phyloP scores from a whole-genome alignment of 768 basidiomycete species.

The Gautieria morchelliformis region DNA sequence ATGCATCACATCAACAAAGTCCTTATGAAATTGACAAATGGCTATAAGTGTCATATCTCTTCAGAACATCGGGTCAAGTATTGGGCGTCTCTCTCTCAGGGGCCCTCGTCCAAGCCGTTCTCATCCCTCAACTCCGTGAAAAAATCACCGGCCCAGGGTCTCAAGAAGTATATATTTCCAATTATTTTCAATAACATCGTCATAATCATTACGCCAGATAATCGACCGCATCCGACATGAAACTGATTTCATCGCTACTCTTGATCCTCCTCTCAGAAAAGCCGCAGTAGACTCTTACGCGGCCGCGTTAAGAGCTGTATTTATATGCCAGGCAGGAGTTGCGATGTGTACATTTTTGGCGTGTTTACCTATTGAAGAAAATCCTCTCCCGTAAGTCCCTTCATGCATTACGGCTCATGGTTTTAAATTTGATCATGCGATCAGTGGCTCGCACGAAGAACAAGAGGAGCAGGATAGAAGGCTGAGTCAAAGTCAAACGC shows the following conservation, averaged over 20 bases:
- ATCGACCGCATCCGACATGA: conserved; percentile 54
- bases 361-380: conserved; percentile 70
- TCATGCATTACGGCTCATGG: too few relatives aligned
- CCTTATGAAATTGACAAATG: neutral
- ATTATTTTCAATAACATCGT: too few relatives aligned
- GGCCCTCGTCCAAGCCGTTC: conserved; percentile 71
- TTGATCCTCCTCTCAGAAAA: conserved; percentile 43
- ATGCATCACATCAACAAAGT: conserved; percentile 6
- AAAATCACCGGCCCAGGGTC: conserved; percentile 73
- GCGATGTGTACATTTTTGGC: conserved; percentile 60
- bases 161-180: conserved; percentile 58
- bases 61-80: conserved; percentile 91
- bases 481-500: conserved; percentile 1
- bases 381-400: conserved; percentile 40
- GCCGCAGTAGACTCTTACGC: conserved; percentile 73
- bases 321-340: conserved; percentile 66
- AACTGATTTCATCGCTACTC: conserved; percentile 57
- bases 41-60: conserved; percentile 76
- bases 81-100: conserved; percentile 87
- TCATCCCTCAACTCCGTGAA: conserved; percentile 57
- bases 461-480: conserved; percentile 47
- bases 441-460: conserved; percentile 53
- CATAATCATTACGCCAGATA: too few relatives aligned
- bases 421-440: too few relatives aligned
- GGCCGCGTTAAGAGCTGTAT: conserved; percentile 70